Evolutionary conservation across 23 red algal genomes (phyloP), one percentile per base, ranked within the genome.

Genomic region (Gracilaria vermiculophylla): DNA sequence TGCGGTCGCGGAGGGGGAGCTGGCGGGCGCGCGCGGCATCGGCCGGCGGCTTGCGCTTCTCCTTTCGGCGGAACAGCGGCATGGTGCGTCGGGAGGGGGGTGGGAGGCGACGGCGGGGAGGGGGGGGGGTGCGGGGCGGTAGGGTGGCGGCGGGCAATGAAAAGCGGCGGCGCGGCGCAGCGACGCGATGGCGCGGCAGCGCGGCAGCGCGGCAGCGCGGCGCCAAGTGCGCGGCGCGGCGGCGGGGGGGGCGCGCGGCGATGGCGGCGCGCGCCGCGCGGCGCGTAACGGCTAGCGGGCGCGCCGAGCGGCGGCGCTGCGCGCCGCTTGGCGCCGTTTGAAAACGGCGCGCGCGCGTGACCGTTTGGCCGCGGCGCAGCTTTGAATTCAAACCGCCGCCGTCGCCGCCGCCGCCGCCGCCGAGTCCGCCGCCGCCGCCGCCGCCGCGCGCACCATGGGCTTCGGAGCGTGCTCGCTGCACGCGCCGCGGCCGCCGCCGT

Each of bases 1-100:
- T 79, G 4, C 76, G 47, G 19, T 79, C 76, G 49, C 42, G 76
- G 1, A 79, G 45, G 13, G 80, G 80, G 2, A 41, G 14, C 21
- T 60, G 76, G 28, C 47, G 56, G 1, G 44, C 23, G 17, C 52
- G 55, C 20, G 24, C 19, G 23, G 76, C 1, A 23, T 56, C 52
- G 27, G 17, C 47, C 2, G 17, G 23, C 6, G 76, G 52, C 52
- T 56, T 61, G 34, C 76, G 76, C 76, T 80, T 80, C 2, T 80
- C 76, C 52, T 61, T 56, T 1, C 76, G 76, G 3, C 76, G 76
- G 49, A 80, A 80, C 4, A 80, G 76, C 52, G 52, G 52, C 76
- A 80, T 80, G 67, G 7, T 29, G 17, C 3, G 29, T 19, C 17
- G 34, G n/a, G 25, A 17, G 24, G 34, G 37, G 33, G 64, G 15